Evolutionary conservation across 2,329 filamentous ascomycete genomes (phyloP).

Genomic region (Alternaria postmessia): DNA sequence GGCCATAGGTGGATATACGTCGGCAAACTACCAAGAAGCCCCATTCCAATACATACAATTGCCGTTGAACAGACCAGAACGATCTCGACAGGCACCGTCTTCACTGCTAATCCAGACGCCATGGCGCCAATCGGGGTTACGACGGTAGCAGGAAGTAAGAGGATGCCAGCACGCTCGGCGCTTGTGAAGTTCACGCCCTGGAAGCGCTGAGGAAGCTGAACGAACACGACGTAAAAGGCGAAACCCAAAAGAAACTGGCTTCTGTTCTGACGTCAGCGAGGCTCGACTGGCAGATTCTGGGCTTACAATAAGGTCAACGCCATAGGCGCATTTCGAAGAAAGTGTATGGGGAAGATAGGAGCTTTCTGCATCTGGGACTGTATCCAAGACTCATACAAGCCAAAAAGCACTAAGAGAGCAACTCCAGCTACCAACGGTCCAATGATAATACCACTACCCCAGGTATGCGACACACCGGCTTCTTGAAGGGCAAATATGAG

Average conservation of each 20-base stretch:
- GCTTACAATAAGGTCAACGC: constrained; percentile 34
- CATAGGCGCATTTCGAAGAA: constrained; percentile 35
- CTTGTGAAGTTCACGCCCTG: constrained; percentile 43
- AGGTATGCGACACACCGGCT: constrained; percentile 34
- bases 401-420: constrained; percentile 34
- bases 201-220: constrained; percentile 46
- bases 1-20: constrained; percentile 23
- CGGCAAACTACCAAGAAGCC: constrained; percentile 39
- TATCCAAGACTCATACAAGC: constrained; percentile 40
- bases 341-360: constrained; percentile 39
- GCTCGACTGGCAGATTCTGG: background rate
- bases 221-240: constrained; percentile 40
- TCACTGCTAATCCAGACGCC: constrained; percentile 29
- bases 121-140: constrained; percentile 41
- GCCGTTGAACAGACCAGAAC: constrained; percentile 29
- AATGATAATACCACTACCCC: constrained; percentile 41
- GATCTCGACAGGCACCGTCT: constrained; percentile 31
- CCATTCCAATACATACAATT: constrained; percentile 35
- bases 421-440: constrained; percentile 40
- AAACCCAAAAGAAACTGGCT: constrained; percentile 40
- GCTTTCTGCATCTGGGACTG: constrained; percentile 35
- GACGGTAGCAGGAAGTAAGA: constrained; percentile 39
- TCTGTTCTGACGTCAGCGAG: constrained; percentile 7
- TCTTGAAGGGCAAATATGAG: constrained; percentile 46
- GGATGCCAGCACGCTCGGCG: constrained; percentile 41